Base-by-base conservation (phyloP, 2,329 filamentous ascomycete species). In the Beauveria caledonica region DNA sequence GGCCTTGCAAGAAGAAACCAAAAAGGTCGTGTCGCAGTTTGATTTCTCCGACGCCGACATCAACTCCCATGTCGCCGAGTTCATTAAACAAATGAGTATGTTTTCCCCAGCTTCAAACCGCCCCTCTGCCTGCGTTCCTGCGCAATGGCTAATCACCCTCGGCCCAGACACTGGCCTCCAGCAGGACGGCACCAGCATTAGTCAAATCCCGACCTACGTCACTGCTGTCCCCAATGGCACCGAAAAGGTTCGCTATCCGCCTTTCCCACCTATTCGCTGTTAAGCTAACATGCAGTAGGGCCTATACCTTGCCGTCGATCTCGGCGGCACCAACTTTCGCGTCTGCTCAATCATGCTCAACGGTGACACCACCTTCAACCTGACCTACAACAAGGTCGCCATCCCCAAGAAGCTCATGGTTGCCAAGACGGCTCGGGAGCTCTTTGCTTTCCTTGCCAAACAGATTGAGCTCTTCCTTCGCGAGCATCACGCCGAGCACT, bases 241-340 rank as follows among this genome's bases (percentile, higher is more conserved):
- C 3, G 94, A 99, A 77, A 96, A 97, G 87, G 92, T 93, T 77
- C 68, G 63, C 27, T 39, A 68, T 23, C 25, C 42, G 42, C 62
- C 42, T 36, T 60, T 50, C 52, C 48, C 48, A 19, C 27, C 29
- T 60, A 29, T 9, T 13, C 25, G 13, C 25, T 7, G 5, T 36
- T 40, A 40, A 40, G 33, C 62, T 60, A 23, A 63, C 60, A 58
- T 49, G 36, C 33, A n/a, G 45, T 68, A 95, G 91, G 94, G 94
- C 52, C 80, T 97, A 44, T 99, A 97, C 77, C 86, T 99, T 71
- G 93, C 94, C 44, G 92, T 99, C 65, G 94, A 99, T 71, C 83
- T 99, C n/a, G 94, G 94, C 64, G 94, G 94, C 68, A 99, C 94
- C 65, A 99, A 99, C 78, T 96, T 97, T 76, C 89, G 94, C 68